Evolutionary conservation across 169 alveolate species (phyloP).

Genomic region (Eimeria praecox): DNA sequence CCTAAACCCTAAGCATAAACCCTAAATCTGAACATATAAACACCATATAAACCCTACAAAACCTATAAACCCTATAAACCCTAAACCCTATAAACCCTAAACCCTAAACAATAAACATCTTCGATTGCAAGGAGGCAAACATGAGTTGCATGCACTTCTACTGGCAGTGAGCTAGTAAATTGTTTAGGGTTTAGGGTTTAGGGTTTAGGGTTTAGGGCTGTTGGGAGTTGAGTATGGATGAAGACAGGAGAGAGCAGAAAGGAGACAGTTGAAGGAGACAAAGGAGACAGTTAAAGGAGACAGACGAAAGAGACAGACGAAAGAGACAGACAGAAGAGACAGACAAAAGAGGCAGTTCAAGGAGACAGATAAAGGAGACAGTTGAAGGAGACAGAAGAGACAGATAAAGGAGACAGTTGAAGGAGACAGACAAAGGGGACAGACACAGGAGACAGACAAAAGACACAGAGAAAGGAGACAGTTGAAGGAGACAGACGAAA

Average conservation of each 20-base stretch:
- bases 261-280: too few relatives aligned
- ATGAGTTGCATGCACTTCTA: too few relatives aligned
- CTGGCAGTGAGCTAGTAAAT: not conserved
- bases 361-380: conserved; percentile 5
- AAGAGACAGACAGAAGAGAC: not conserved
- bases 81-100: too few relatives aligned
- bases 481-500: not conserved
- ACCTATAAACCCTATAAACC: too few relatives aligned
- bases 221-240: too few relatives aligned
- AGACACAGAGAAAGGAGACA: too few relatives aligned
- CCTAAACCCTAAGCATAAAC: conserved; percentile 13
- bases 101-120: too few relatives aligned
- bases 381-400: not conserved
- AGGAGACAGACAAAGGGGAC: conserved; percentile 4
- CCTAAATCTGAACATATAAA: too few relatives aligned
- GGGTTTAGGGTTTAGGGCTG: too few relatives aligned
- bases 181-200: too few relatives aligned
- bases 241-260: not conserved
- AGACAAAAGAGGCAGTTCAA: not conserved
- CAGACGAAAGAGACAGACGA: not conserved
- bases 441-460: not conserved
- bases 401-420: not conserved
- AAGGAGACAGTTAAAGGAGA: not conserved
- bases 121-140: too few relatives aligned
- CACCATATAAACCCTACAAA: too few relatives aligned